These are phyloP conservation scores for Incumbomyces lentus DNA, from an alignment of 2,329 filamentous ascomycete species.

Conservation along the genomic window DNA sequence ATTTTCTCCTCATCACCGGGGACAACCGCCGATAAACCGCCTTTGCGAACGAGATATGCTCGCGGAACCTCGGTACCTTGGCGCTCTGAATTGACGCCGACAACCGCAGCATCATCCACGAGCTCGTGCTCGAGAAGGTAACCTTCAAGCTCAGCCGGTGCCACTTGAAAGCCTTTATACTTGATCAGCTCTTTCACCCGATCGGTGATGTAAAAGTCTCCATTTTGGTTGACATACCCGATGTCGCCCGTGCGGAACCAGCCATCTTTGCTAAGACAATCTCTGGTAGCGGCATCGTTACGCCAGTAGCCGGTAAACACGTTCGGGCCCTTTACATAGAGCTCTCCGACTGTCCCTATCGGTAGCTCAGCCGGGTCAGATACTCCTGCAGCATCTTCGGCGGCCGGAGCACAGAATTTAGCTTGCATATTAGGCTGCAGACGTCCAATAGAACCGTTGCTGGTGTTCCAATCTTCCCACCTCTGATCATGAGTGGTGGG, in stretches of 20 bases:
- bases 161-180: constrained; percentile 41
- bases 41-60: constrained; percentile 31
- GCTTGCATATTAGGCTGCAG: constrained; percentile 70
- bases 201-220: constrained; percentile 88
- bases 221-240: constrained; percentile 57
- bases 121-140: constrained; percentile 32
- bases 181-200: constrained; percentile 50
- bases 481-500: constrained; percentile 66
- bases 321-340: constrained; percentile 56
- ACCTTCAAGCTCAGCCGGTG: constrained; percentile 41
- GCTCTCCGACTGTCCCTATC: constrained; percentile 55
- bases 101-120: constrained; percentile 38
- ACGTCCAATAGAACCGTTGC: constrained; percentile 67
- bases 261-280: constrained; percentile 57
- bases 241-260: constrained; percentile 90
- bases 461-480: constrained; percentile 65
- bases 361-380: constrained; percentile 44
- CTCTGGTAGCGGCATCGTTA: constrained; percentile 47
- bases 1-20: constrained; percentile 34
- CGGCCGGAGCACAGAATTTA: constrained; percentile 57
- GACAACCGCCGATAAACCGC: constrained; percentile 42
- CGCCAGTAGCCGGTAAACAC: constrained; percentile 53
- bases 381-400: background rate
- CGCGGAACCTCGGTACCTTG: constrained; percentile 32
- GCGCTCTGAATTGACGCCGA: constrained; percentile 28